Percentiles rank a stretch among this genome's conserved stretches.
Evolutionary conservation across 257 asterid genomes (phyloP).

Genomic region (Rubia yunnanensis): DNA sequence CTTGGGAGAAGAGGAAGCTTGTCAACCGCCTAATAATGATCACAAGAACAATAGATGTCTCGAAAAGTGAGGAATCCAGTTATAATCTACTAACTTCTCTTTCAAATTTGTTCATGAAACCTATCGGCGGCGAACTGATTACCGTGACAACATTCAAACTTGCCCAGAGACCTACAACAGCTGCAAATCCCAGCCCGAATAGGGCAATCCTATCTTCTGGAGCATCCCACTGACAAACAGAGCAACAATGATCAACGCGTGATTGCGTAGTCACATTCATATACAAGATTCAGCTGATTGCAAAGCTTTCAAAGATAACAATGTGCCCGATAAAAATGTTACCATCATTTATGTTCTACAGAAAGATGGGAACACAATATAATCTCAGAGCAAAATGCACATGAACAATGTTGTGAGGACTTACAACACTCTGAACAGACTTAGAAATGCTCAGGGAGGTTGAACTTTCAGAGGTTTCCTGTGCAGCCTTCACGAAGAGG

Average conservation of each 20-base stretch:
- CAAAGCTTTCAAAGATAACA: too few species aligned
- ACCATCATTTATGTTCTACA: background rate
- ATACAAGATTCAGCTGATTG: background rate
- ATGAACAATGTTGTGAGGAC: slow-evolving; percentile 16
- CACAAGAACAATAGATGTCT: too few species aligned
- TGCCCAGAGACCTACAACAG: slow-evolving; percentile 77
- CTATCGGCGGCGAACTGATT: slow-evolving; percentile 17
- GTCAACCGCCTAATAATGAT: slow-evolving; percentile 54
- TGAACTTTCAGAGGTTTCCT: slow-evolving; percentile 58
- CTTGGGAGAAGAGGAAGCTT: slow-evolving; percentile 67
- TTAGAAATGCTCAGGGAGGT: slow-evolving; percentile 34
- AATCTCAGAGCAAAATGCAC: background rate
- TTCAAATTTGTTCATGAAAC: too few species aligned
- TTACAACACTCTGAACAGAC: slow-evolving; percentile 59
- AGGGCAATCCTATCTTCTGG: slow-evolving; percentile 84
- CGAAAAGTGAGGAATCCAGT: too few species aligned
- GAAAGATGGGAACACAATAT: background rate
- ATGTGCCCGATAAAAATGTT: background rate
- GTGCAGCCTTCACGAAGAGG: slow-evolving; percentile 55
- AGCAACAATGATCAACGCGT: background rate
- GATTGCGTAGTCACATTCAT: background rate
- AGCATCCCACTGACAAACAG: slow-evolving; percentile 64
- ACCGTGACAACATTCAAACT: slow-evolving; percentile 55
- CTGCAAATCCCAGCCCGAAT: slow-evolving; percentile 84
- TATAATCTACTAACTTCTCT: too few species aligned